phyloP scores from a whole-genome alignment of 2,329 filamentous ascomycete genomes.

The Cryphonectria carpinicola region DNA sequence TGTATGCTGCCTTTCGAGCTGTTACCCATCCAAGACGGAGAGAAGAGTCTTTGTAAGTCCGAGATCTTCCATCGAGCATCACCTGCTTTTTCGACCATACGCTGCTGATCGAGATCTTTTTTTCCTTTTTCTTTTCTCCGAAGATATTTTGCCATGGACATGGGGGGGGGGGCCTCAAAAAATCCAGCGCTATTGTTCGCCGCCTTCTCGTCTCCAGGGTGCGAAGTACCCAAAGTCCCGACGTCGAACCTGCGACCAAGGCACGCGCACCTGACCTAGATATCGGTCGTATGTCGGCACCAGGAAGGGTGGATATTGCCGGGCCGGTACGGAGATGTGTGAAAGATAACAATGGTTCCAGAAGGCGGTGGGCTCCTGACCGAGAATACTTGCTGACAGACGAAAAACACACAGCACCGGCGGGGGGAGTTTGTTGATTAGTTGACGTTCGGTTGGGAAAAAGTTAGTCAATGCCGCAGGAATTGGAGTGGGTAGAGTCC shows the following conservation, averaged over 20 bases:
- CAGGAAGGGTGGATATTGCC: not conserved
- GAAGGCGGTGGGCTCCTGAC: not conserved
- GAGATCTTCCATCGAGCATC: not conserved
- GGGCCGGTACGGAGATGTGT: not conserved
- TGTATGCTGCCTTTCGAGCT: not conserved
- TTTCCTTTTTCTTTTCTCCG: not conserved
- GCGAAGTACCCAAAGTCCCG: not conserved
- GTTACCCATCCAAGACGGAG: not conserved
- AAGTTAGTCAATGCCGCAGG: not conserved
- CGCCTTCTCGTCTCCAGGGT: not conserved
- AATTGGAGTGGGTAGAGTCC: not conserved
- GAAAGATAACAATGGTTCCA: not conserved
- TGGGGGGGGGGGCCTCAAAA: too few relatives aligned
- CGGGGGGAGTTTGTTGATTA: not conserved
- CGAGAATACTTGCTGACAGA: not conserved
- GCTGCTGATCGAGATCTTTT: not conserved
- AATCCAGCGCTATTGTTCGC: not conserved
- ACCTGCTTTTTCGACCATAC: not conserved
- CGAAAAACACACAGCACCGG: too few relatives aligned
- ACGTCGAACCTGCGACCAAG: not conserved
- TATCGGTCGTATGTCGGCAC: slow-evolving; percentile 1
- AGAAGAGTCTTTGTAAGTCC: not conserved
- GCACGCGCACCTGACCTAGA: not conserved
- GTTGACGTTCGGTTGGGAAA: not conserved
- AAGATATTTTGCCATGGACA: not conserved